Percentiles rank a stretch among this genome's conserved stretches.
phyloP scores from a whole-genome alignment of 31 red algal species.

The Asparagopsis taxiformis region DNA sequence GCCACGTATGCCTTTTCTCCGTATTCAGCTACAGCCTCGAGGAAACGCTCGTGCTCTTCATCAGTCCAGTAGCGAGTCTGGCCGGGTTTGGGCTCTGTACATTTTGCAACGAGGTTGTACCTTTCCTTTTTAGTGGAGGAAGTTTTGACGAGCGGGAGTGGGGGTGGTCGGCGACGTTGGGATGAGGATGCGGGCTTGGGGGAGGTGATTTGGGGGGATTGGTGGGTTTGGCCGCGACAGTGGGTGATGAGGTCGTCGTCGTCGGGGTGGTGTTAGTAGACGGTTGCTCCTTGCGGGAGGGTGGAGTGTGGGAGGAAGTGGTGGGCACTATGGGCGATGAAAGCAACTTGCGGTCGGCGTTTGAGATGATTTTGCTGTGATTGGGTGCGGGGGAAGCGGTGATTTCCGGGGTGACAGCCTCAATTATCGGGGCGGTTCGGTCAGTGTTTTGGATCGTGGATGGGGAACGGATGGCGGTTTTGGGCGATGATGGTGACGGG shows the following conservation, averaged over 20 bases:
- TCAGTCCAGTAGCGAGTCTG: slow-evolving; percentile 80
- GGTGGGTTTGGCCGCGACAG: not conserved
- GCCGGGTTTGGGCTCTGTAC: slow-evolving; percentile 31
- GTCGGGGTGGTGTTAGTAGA: not conserved
- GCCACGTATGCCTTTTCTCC: slow-evolving; percentile 76
- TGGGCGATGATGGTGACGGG: no score
- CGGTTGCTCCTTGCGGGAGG: not conserved
- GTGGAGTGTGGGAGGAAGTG: not conserved
- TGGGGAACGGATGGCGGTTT: no score
- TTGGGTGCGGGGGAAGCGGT: slow-evolving; percentile 1
- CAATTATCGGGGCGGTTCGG: no score
- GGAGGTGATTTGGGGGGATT: not conserved
- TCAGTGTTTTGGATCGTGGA: no score
- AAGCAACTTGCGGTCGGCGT: not conserved
- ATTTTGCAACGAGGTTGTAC: slow-evolving; percentile 30
- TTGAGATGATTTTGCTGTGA: not conserved
- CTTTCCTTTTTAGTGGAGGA: slow-evolving; percentile 32
- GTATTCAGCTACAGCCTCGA: slow-evolving; percentile 58
- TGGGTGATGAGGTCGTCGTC: no score
- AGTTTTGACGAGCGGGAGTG: slow-evolving; percentile 17
- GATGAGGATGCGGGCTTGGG: not conserved
- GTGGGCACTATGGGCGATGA: not conserved
- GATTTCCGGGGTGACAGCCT: no score
- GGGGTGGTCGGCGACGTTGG: slow-evolving; percentile 4
- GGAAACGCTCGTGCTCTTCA: slow-evolving; percentile 67